Percentiles rank a stretch among this genome's conserved stretches.
Evolutionary conservation across 2,329 filamentous ascomycete genomes (phyloP).

Genomic region (Hypoxylon sp.): DNA sequence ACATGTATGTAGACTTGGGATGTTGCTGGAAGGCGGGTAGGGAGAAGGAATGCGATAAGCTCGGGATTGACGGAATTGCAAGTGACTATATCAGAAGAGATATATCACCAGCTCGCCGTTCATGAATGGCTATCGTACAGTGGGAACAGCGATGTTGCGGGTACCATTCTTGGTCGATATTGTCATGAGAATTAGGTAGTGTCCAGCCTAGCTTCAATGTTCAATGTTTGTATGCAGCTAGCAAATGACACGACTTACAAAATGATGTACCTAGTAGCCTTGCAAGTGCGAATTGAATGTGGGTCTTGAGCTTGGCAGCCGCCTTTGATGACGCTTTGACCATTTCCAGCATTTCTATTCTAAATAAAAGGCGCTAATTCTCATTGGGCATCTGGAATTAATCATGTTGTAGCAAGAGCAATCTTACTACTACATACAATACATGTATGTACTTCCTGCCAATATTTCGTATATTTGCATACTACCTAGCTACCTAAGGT

Average conservation of each 20-base stretch:
- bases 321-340: slow-evolving; percentile 8
- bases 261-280: slow-evolving; percentile 26
- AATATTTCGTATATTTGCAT: not conserved
- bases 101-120: slow-evolving; percentile 9
- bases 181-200: not conserved
- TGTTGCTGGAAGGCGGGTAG: not conserved
- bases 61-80: not conserved
- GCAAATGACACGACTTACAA: slow-evolving; percentile 38
- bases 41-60: not conserved
- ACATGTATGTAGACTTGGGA: slow-evolving; percentile 27
- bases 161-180: slow-evolving; percentile 10
- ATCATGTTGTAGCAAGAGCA: not conserved
- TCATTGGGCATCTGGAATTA: slow-evolving; percentile 1
- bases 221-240: not conserved
- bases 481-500: not conserved
- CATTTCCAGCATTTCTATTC: not conserved
- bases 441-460: not conserved
- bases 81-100: not conserved
- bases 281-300: slow-evolving; percentile 27
- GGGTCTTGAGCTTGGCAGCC: not conserved
- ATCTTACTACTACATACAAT: not conserved
- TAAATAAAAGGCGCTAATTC: slow-evolving; percentile 2
- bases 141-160: not conserved
- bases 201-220: slow-evolving; percentile 6
- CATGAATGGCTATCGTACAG: slow-evolving; percentile 16